Base-by-base conservation (phyloP, 129 eudicot species). In the Helianthus annuus region DNA sequence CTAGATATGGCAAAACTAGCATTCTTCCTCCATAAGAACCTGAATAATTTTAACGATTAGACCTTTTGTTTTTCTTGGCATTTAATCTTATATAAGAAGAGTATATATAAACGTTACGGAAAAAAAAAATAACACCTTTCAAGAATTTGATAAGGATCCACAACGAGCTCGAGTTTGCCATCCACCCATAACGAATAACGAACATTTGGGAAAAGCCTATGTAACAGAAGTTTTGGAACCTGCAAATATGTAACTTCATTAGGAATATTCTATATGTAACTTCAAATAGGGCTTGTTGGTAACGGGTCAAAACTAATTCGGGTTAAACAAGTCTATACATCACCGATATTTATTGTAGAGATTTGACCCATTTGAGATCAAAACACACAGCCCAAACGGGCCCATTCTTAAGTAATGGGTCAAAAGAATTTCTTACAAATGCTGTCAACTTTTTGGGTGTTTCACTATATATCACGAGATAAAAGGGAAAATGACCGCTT, bases 111-210 rank as follows among this genome's bases (percentile, higher is more conserved):
- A 57, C 42, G 17, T 44, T 56, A 2, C 32, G 36, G n/a, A n/a
- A n/a, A 6, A 79, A 4, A 45, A 60, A 56, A 12, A 79, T 22
- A 27, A 66, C 74, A 94, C 98, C 98, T 94, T 84, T 94, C 98
- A 53, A 94, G 92, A 74, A 94, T 84, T 79, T 88, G 95, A 90
- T 84, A 82, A 46, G 97, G 98, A 77, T 94, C 98, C 72, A 88
- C 96, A 79, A 94, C 97, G 58, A 94, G 97, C 85, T 94, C 93
- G 63, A 94, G 98, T 76, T 94, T 94, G 55, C 91, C 98, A 84
- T 94, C 98, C 60, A 90, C 81, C 98, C 98, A 94, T 62, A 94
- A n/a, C 57, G 98, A 94, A 76, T 89, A 94, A 29, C 86, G 90
- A 61, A 89, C 93, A 81, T 86, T 80, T 48, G 97, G 93, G 75